Evolutionary conservation across 1,139 yeast species (phyloP), one percentile per base, ranked within the genome.

Genomic region (Pichia sp.): DNA sequence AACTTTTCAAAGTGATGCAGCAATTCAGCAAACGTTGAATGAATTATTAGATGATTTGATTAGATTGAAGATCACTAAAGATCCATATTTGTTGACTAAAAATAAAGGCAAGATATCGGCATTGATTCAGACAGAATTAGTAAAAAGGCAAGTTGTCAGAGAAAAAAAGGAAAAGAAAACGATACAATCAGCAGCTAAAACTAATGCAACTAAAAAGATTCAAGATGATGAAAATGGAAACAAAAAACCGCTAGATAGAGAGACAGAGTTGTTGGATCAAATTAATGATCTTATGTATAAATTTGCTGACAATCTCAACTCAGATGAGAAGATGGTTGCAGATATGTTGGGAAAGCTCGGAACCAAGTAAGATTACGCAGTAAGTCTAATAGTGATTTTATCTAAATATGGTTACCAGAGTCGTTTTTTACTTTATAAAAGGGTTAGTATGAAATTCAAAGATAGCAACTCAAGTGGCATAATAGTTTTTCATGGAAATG

Each of bases 101-200:
- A 77, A 75, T 56, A 69, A 67, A 43, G 80, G 79, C 2, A 74
- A 71, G 45, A 65, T 72, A 59, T 75, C 74, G 0, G 81, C 81
- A 0, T 60, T 76, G 46, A 70, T 77, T 3, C 81, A 49, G 28
- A 41, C 49, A 2, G 48, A 44, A 16, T 35, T 49, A 23, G 45
- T 49, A 34, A 45, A 48, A 33, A 29, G 45, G 16, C 47, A 44
- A 4, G 47, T 44, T 3, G 23, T 16, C 23, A 16, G 23, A 16
- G 23, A 16, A 16, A 16, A 16, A 16, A 16, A 16, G 23, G 23
- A 16, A 16, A 16, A 16, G 23, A 16, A 16, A 16, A 16, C 23
- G 39, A 41, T n/a, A 38, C 16, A 26, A 27, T 31, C 33, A 31
- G 33, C 23, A 31, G 33, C 10, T 7, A 31, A 31, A 31, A 10